Evolutionary conservation across 768 basidiomycete genomes (phyloP).

Genomic region (Mycena venus): DNA sequence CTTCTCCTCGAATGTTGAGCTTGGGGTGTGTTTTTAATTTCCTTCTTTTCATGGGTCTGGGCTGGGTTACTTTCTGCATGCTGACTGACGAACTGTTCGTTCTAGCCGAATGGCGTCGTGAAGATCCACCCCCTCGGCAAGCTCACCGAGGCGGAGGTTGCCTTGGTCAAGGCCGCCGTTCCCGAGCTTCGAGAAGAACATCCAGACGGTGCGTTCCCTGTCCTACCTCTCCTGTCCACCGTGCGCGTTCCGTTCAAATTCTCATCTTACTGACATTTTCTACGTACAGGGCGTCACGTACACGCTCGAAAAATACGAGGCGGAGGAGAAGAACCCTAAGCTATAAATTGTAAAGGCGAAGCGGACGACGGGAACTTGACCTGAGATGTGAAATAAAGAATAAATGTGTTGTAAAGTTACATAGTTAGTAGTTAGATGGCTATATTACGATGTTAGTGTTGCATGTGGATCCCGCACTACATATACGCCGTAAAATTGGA

Average conservation of each 20-base stretch:
- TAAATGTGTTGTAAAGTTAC: constrained; percentile 29
- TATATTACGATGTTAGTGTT: constrained; percentile 17
- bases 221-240: too few species aligned
- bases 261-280: background rate
- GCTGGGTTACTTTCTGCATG: background rate
- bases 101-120: constrained; percentile 81
- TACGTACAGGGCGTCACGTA: constrained; percentile 37
- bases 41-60: too few species aligned
- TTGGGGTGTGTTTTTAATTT: constrained; percentile 76
- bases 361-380: too few species aligned
- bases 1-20: constrained; percentile 91
- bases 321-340: constrained; percentile 37
- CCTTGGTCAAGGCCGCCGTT: constrained; percentile 84
- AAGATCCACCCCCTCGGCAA: constrained; percentile 87
- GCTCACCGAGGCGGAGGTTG: constrained; percentile 78
- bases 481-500: too few species aligned
- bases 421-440: background rate
- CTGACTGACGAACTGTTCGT: constrained; percentile 19
- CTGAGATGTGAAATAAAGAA: background rate
- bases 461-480: too few species aligned
- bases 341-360: constrained; percentile 19
- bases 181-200: constrained; percentile 84
- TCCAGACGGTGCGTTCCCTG: constrained; percentile 67
- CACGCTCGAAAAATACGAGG: constrained; percentile 26
- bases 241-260: background rate